A percentile compares a stretch with the other conserved stretches of the same genome.
phyloP scores from a whole-genome alignment of 768 basidiomycete genomes.

The Rossbeevera mucosa region DNA sequence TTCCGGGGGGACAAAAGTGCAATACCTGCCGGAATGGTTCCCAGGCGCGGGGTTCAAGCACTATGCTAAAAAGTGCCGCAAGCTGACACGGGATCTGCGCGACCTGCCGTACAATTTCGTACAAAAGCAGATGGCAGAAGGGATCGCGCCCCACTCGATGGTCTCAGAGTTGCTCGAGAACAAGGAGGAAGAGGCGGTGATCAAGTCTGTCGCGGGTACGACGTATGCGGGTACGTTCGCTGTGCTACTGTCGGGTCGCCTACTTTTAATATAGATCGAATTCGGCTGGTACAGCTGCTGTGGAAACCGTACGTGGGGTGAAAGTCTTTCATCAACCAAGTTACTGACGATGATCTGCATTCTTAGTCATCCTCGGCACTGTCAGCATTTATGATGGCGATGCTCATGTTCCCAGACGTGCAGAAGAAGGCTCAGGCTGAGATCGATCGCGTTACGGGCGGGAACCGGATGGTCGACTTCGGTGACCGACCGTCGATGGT shows the following conservation, averaged over 20 bases:
- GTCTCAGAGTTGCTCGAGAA: constrained; percentile 21
- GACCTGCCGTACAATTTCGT: constrained; percentile 19
- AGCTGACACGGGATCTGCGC: constrained; percentile 17
- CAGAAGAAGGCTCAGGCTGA: constrained; percentile 26
- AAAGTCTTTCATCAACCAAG: neutral
- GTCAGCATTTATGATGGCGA: constrained; percentile 25
- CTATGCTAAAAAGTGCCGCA: constrained; percentile 14
- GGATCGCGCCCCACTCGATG: constrained; percentile 18
- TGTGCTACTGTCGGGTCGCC: neutral
- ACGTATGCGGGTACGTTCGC: constrained; percentile 26
- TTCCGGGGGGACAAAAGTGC: constrained; percentile 10
- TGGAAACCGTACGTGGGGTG: constrained; percentile 15
- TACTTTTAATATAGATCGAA: neutral
- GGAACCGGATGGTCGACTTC: constrained; percentile 16
- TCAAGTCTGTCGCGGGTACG: constrained; percentile 29
- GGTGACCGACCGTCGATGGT: constrained; percentile 19
- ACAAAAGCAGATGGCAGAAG: constrained; percentile 16
- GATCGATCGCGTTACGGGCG: constrained; percentile 20
- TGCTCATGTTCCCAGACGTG: constrained; percentile 23
- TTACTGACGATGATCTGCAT: neutral
- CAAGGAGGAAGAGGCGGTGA: constrained; percentile 23
- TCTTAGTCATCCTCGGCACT: constrained; percentile 20
- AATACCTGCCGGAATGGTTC: constrained; percentile 28
- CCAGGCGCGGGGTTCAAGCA: constrained; percentile 29
- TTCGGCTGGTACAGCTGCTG: constrained; percentile 11